These are phyloP conservation scores for Chlorella sp. DNA, from an alignment of 139 green algal genomes.

Conservation along the genomic window DNA sequence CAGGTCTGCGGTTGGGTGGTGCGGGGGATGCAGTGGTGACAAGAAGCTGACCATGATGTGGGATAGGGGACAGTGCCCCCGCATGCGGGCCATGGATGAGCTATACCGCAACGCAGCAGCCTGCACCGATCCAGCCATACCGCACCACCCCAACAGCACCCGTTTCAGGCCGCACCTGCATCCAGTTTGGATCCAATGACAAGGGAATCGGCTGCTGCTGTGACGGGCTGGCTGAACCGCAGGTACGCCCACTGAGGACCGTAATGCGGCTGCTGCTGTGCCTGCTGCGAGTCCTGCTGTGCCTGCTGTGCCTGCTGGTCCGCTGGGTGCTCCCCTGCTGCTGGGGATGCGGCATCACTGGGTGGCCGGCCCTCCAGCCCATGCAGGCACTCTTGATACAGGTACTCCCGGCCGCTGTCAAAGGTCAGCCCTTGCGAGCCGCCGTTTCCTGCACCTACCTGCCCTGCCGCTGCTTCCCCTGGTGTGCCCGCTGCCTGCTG, in stretches of 20 bases:
- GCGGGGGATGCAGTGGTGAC: too few relatives aligned
- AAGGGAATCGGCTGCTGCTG: constrained; percentile 72
- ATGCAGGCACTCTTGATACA: constrained; percentile 80
- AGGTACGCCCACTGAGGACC: constrained; percentile 88
- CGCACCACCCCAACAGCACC: too few relatives aligned
- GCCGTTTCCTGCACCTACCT: not conserved
- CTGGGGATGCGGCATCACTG: constrained; percentile 2
- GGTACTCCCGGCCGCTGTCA: constrained; percentile 70
- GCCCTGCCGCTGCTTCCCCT: not conserved
- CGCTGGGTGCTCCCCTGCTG: constrained; percentile 17
- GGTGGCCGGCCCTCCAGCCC: constrained; percentile 74
- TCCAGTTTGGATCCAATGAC: constrained; percentile 94
- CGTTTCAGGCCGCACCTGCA: not conserved
- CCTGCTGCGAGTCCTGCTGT: not conserved
- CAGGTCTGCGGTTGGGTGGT: constrained; percentile 45
- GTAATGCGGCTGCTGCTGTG: constrained; percentile 43
- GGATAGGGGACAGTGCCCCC: too few relatives aligned
- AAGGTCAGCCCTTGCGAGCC: constrained; percentile 50
- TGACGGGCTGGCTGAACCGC: constrained; percentile 86
- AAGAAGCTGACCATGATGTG: too few relatives aligned
- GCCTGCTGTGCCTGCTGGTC: constrained; percentile 4
- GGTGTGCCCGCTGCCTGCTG: not conserved
- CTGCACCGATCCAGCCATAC: too few relatives aligned
- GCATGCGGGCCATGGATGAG: too few relatives aligned
- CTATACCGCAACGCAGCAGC: too few relatives aligned